Conservation (phyloP, 2,329 filamentous ascomycete species). For the Colletotrichum sidae region DNA sequence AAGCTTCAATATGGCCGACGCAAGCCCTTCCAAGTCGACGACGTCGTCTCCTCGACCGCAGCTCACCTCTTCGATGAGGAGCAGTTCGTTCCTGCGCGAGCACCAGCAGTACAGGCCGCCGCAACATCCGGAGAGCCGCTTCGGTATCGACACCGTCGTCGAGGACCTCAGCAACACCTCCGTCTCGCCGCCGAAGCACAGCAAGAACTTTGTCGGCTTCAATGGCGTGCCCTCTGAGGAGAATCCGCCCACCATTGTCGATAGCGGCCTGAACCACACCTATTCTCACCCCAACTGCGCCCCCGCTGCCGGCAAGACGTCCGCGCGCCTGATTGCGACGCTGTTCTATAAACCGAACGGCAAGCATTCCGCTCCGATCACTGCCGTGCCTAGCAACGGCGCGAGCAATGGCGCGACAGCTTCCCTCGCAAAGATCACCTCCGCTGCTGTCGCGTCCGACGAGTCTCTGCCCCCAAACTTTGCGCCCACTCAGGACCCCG, state of each 20-base stretch:
- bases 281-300: slow-evolving; percentile 74
- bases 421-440: slow-evolving; percentile 5
- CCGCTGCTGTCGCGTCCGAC: slow-evolving; percentile 46
- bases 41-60: slow-evolving; percentile 57
- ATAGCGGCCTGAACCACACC: slow-evolving; percentile 71
- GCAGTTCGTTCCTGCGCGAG: slow-evolving; percentile 71
- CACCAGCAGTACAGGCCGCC: slow-evolving; percentile 73
- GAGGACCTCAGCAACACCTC: slow-evolving; percentile 61
- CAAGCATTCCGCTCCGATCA: slow-evolving; percentile 22
- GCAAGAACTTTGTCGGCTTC: slow-evolving; percentile 60
- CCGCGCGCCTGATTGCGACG: slow-evolving; percentile 69
- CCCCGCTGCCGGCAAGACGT: slow-evolving; percentile 58
- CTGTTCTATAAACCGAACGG: slow-evolving; percentile 69
- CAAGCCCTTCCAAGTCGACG: slow-evolving; percentile 44
- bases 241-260: slow-evolving; percentile 69
- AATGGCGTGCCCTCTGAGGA: slow-evolving; percentile 71
- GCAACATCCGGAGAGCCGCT: slow-evolving; percentile 63
- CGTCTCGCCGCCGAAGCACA: slow-evolving; percentile 47
- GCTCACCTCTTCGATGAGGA: slow-evolving; percentile 64
- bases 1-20: slow-evolving; percentile 46
- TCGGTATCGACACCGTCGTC: slow-evolving; percentile 74
- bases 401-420: not conserved
- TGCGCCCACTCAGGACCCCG: slow-evolving; percentile 68
- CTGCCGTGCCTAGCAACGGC: not conserved
- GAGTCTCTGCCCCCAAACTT: slow-evolving; percentile 64